Conservation (phyloP, 2,329 filamentous ascomycete genomes). For the Cladosporium colombiae region DNA sequence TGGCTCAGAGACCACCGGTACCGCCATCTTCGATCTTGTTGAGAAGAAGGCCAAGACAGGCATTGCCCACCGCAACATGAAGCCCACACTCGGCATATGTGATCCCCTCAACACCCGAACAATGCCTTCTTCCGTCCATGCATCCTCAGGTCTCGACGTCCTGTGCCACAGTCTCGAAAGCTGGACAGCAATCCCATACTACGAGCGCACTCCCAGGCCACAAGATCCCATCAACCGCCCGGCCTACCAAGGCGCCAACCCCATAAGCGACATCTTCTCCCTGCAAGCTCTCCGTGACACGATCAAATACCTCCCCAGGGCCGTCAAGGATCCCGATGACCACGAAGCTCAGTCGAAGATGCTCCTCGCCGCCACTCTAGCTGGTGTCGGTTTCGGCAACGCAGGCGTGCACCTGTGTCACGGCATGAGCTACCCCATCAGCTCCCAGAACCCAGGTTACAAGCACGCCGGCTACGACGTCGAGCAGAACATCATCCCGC, state of each 20-base stretch:
- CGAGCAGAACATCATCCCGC: slow-evolving; percentile 78
- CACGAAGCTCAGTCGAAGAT: slow-evolving; percentile 91
- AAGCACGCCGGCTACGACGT: slow-evolving; percentile 85
- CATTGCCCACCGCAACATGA: slow-evolving; percentile 91
- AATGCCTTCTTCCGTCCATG: slow-evolving; percentile 93
- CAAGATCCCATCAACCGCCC: slow-evolving; percentile 86
- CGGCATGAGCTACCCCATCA: slow-evolving; percentile 97
- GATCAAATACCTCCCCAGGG: slow-evolving; percentile 87
- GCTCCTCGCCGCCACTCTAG: slow-evolving; percentile 90
- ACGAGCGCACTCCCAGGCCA: slow-evolving; percentile 80
- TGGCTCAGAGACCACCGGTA: slow-evolving; percentile 92
- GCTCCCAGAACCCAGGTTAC: slow-evolving; percentile 90
- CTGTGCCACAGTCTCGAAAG: slow-evolving; percentile 94
- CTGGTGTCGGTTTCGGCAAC: slow-evolving; percentile 95
- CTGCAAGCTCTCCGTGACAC: slow-evolving; percentile 80
- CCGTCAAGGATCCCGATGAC: slow-evolving; percentile 85
- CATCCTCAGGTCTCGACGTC: slow-evolving; percentile 88
- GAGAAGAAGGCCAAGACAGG: slow-evolving; percentile 90
- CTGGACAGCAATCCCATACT: slow-evolving; percentile 96
- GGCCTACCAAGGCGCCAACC: slow-evolving; percentile 95
- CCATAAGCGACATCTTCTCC: slow-evolving; percentile 96
- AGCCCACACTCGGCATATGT: slow-evolving; percentile 88
- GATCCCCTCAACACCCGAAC: slow-evolving; percentile 88
- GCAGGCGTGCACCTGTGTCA: slow-evolving; percentile 90
- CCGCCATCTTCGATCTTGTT: slow-evolving; percentile 95